Percentiles rank a stretch among this genome's conserved stretches.
phyloP scores from a whole-genome alignment of 2,329 filamentous ascomycete genomes.

The Paecilomyces variotii region DNA sequence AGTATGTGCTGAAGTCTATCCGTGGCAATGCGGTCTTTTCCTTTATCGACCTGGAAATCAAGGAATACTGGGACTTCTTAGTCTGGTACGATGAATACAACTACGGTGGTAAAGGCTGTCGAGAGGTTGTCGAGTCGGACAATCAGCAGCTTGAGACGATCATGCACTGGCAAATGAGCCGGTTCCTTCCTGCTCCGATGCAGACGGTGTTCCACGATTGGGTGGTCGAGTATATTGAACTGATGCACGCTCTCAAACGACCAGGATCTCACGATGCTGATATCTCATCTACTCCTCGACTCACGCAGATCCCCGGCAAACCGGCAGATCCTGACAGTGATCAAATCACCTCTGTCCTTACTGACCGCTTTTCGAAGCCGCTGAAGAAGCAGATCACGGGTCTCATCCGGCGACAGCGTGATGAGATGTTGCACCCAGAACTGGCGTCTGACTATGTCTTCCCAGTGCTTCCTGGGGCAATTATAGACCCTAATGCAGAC shows the following conservation, averaged over 20 bases:
- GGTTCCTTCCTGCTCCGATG: constrained; percentile 72
- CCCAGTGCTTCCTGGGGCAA: constrained; percentile 57
- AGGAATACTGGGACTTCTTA: constrained; percentile 98
- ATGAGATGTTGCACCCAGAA: constrained; percentile 82
- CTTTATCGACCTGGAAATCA: constrained; percentile 94
- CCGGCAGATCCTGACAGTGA: constrained; percentile 54
- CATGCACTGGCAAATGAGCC: constrained; percentile 97
- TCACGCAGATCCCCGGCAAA: constrained; percentile 54
- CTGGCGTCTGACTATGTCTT: constrained; percentile 81
- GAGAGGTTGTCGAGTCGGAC: constrained; percentile 66
- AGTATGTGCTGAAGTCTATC: constrained; percentile 97
- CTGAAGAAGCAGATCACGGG: constrained; percentile 79
- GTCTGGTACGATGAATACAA: constrained; percentile 99
- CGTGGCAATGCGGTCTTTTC: constrained; percentile 92
- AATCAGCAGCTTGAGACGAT: constrained; percentile 78
- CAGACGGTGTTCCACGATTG: constrained; percentile 84
- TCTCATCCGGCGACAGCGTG: constrained; percentile 77
- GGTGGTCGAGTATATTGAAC: constrained; percentile 87
- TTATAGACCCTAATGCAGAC: constrained; percentile 46
- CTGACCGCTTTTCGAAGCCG: constrained; percentile 78
- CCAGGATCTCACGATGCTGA: constrained; percentile 47
- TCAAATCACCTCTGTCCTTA: constrained; percentile 57
- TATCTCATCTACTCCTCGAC: constrained; percentile 50
- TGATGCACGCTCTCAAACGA: constrained; percentile 84
- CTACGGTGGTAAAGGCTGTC: constrained; percentile 89